These are phyloP conservation scores for Mimosa bimucronata DNA, from an alignment of 306 rosid genomes.

Conservation along the genomic window DNA sequence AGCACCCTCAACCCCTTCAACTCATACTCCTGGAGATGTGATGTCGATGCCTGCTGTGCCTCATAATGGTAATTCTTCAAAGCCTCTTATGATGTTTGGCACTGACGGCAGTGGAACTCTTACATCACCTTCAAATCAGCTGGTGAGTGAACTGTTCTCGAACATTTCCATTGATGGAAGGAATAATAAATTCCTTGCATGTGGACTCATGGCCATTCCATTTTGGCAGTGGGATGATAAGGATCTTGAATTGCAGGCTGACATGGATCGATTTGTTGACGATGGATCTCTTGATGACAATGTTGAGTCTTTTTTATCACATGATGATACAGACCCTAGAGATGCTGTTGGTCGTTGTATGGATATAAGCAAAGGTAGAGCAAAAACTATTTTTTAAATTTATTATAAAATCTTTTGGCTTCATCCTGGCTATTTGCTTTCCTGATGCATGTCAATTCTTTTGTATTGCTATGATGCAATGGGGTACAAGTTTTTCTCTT, in stretches of 20 bases:
- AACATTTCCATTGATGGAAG: conserved; percentile 48
- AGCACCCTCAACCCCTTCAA: conserved; percentile 98
- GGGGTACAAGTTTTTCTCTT: background rate
- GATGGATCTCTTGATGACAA: conserved; percentile 96
- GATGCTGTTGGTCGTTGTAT: conserved; percentile 91
- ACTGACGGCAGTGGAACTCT: conserved; percentile 83
- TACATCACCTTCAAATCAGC: conserved; percentile 90
- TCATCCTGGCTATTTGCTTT: conserved; percentile 38
- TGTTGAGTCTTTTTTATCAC: conserved; percentile 97
- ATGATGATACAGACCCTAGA: conserved; percentile 93
- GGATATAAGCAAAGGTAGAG: conserved; percentile 97
- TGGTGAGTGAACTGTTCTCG: conserved; percentile 65
- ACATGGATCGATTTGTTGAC: conserved; percentile 94
- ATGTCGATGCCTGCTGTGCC: conserved; percentile 96
- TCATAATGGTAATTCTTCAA: conserved; percentile 83
- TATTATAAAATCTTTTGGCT: conserved; percentile 33
- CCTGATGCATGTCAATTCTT: conserved; percentile 26
- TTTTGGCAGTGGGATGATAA: conserved; percentile 99
- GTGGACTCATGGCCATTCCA: conserved; percentile 83
- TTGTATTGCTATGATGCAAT: conserved; percentile 19
- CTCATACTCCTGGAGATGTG: conserved; percentile 98
- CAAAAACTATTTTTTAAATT: conserved; percentile 39
- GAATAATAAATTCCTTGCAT: conserved; percentile 61
- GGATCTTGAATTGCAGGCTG: conserved; percentile 99
- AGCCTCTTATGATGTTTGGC: conserved; percentile 86